These are phyloP conservation scores for Pythium scleroteichum DNA, from an alignment of 352 stramenopile genomes.

Conservation along the genomic window DNA sequence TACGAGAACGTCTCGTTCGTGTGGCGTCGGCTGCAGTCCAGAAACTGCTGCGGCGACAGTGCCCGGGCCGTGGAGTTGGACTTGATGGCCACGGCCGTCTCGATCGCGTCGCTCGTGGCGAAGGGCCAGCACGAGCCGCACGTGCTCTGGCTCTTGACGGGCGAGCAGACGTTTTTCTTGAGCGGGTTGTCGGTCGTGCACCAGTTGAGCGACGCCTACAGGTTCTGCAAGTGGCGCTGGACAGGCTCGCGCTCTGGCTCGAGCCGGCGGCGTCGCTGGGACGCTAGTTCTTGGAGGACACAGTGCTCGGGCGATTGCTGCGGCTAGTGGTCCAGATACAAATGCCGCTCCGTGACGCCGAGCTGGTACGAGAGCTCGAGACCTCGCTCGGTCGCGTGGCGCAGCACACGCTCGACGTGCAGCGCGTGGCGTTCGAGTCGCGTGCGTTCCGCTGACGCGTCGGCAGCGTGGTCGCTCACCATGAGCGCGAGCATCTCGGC, in stretches of 20 bases:
- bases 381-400: slow-evolving; percentile 33
- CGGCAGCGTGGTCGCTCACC: slow-evolving; percentile 29
- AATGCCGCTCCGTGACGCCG: slow-evolving; percentile 60
- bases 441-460: slow-evolving; percentile 35
- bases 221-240: slow-evolving; percentile 37
- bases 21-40: slow-evolving; percentile 66
- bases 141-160: slow-evolving; percentile 72
- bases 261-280: too few relatives aligned
- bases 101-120: slow-evolving; percentile 68
- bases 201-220: slow-evolving; percentile 60
- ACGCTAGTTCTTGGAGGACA: too few relatives aligned
- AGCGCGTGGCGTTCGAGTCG: slow-evolving; percentile 56
- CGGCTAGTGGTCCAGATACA: slow-evolving; percentile 47
- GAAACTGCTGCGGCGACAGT: slow-evolving; percentile 75
- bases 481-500: slow-evolving; percentile 54
- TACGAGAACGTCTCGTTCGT: slow-evolving; percentile 72
- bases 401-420: slow-evolving; percentile 66
- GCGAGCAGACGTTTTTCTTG: slow-evolving; percentile 56
- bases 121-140: slow-evolving; percentile 83
- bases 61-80: slow-evolving; percentile 38
- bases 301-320: not conserved
- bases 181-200: slow-evolving; percentile 63
- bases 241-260: slow-evolving; percentile 49
- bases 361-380: slow-evolving; percentile 56
- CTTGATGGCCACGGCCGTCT: slow-evolving; percentile 57